These are phyloP conservation scores for Pleurotus tuber-regium DNA, from an alignment of 768 basidiomycete species.

Conservation along the genomic window DNA sequence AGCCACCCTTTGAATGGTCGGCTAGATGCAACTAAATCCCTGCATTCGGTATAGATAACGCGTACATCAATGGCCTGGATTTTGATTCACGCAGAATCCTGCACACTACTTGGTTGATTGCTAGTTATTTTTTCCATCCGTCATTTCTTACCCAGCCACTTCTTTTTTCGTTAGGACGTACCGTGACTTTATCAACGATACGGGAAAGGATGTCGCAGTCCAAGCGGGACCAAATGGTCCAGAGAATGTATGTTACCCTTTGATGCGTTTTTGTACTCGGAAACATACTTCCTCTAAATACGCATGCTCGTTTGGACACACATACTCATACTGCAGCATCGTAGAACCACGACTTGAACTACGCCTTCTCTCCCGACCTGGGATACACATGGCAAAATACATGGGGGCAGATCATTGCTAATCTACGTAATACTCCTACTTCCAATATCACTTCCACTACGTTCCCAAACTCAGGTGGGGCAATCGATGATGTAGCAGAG, in stretches of 20 bases:
- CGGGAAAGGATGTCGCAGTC: constrained; percentile 33
- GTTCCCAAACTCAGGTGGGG: constrained; percentile 10
- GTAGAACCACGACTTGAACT: constrained; percentile 37
- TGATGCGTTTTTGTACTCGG: background rate
- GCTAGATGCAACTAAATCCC: background rate
- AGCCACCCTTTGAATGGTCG: background rate
- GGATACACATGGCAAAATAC: constrained; percentile 33
- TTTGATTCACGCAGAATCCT: constrained; percentile 27
- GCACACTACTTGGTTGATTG: constrained; percentile 27
- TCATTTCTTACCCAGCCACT: too few species aligned
- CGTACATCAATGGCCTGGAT: constrained; percentile 36
- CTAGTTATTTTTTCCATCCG: too few species aligned
- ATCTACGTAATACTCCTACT: constrained; percentile 9
- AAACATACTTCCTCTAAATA: background rate
- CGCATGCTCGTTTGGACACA: background rate
- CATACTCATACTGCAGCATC: background rate
- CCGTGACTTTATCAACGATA: constrained; percentile 36
- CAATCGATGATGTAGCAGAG: background rate
- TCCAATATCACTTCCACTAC: background rate
- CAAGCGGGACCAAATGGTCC: constrained; percentile 37
- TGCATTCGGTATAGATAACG: constrained; percentile 26
- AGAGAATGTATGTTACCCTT: constrained; percentile 27
- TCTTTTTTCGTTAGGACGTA: constrained; percentile 39
- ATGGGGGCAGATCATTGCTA: constrained; percentile 31
- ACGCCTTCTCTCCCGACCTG: constrained; percentile 25